phyloP scores from a whole-genome alignment of 371 early-diverging fungal genomes.

The Syncephalis plumigaleata region DNA sequence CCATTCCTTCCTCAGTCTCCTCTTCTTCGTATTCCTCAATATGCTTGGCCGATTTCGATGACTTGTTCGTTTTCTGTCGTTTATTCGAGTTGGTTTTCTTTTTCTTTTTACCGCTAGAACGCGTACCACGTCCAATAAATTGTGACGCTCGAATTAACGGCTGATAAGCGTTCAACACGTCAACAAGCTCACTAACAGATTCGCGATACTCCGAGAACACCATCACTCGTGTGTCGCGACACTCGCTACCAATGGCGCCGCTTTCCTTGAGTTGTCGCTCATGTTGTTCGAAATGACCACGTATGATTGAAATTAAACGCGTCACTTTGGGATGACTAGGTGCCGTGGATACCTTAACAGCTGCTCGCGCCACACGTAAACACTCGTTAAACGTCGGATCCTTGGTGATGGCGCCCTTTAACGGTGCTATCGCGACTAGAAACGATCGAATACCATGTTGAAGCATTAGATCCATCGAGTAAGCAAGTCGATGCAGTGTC shows the following conservation, averaged over 20 bases:
- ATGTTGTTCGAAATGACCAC: slow-evolving; percentile 40
- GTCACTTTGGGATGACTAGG: slow-evolving; percentile 75
- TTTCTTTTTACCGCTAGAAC: slow-evolving; percentile 18
- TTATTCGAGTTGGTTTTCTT: slow-evolving; percentile 57
- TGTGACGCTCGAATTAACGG: slow-evolving; percentile 49
- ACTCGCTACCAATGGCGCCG: no score
- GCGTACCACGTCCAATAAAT: slow-evolving; percentile 73
- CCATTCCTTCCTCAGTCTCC: no score
- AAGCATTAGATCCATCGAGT: slow-evolving; percentile 29
- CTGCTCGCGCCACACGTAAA: slow-evolving; percentile 14
- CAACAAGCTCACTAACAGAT: slow-evolving; percentile 72
- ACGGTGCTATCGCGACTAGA: slow-evolving; percentile 9
- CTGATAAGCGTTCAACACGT: slow-evolving; percentile 30
- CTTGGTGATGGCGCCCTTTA: slow-evolving; percentile 8
- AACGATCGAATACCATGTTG: slow-evolving; percentile 45
- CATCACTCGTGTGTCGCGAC: slow-evolving; percentile 51
- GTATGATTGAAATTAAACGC: slow-evolving; percentile 33
- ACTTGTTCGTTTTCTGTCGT: slow-evolving; percentile 30
- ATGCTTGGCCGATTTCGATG: slow-evolving; percentile 7
- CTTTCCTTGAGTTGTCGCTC: slow-evolving; percentile 10
- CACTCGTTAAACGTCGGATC: slow-evolving; percentile 16
- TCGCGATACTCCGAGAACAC: slow-evolving; percentile 77
- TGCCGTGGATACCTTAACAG: slow-evolving; percentile 23
- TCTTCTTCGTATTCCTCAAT: background rate
- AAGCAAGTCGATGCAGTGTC: slow-evolving; percentile 19